These are phyloP conservation scores for Chlorella sp. DNA, from an alignment of 139 green algal species.

Conservation along the genomic window DNA sequence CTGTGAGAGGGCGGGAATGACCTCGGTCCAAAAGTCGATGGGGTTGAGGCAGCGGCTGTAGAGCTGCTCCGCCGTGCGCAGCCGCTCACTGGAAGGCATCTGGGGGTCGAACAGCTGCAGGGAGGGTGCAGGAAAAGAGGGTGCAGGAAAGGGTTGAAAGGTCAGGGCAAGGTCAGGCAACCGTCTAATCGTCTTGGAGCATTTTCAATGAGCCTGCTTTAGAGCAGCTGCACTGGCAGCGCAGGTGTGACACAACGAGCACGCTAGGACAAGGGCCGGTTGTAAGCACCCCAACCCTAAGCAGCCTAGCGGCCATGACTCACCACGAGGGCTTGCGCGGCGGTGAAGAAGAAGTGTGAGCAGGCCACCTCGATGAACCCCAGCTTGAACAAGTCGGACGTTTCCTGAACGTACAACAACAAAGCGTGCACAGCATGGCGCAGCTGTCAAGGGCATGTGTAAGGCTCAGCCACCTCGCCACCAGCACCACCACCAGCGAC, in stretches of 20 bases:
- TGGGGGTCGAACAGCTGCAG: slow-evolving; percentile 19
- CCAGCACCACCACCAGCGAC: too few relatives aligned
- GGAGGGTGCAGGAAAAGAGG: neutral
- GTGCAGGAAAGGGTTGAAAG: too few relatives aligned
- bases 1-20: slow-evolving; percentile 16
- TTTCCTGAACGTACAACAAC: neutral
- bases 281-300: too few relatives aligned
- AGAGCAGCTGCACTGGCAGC: neutral
- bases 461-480: too few relatives aligned
- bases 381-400: slow-evolving; percentile 31
- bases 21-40: slow-evolving; percentile 27
- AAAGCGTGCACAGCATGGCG: too few relatives aligned
- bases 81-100: slow-evolving; percentile 16
- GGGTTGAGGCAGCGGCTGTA: slow-evolving; percentile 29
- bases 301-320: neutral
- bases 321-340: slow-evolving; percentile 10
- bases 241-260: neutral
- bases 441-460: too few relatives aligned
- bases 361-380: slow-evolving; percentile 22
- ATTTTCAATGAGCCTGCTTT: neutral
- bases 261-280: too few relatives aligned
- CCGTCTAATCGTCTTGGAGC: neutral
- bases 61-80: slow-evolving; percentile 27
- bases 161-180: too few relatives aligned
- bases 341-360: slow-evolving; percentile 30